Base-by-base conservation (phyloP, 495 filamentous ascomycete species). In the Chaetomidium leptoderma region DNA sequence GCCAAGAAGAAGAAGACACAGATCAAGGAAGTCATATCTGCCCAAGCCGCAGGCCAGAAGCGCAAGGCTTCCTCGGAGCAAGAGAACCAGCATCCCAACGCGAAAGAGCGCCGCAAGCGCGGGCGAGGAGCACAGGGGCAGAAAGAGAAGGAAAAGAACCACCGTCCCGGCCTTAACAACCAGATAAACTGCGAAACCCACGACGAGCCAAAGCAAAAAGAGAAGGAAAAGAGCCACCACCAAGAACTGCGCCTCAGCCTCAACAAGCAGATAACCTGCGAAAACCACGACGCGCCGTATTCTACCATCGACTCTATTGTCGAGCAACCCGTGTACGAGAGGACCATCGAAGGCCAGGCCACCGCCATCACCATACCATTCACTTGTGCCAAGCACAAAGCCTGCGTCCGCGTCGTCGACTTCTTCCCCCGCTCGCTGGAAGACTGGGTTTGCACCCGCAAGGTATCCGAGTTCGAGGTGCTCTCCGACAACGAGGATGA, bases 321-420 rank as follows among this genome's bases (percentile, higher is more conserved):
- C 2, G 64, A 78, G 36, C 68, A 71, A 0, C 37, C 62, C 2
- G 65, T 71, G 24, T 65, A 74, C 60, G 53, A 75, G 62, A 58
- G 78, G 61, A 67, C 58, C 6, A 58, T 72, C 19, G 55, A 69
- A 16, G 58, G 56, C 19, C 52, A 73, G 3, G 70, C 74, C 13
- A 79, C 77, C 3, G 66, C 67, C 61, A 37, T 84, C 71, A 58
- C 63, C 60, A 48, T 78, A 79, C 50, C 90, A 1, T 96, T 95
- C 63, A 78, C 85, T 40, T 90, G 90, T 66, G 68, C 81, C 50
- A 88, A 87, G 52, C 95, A 90, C 64, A 80, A 76, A 16, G 74
- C 81, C 16, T 69, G 72, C 32, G 86, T 87, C 42, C 86, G 89
- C 26, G 86, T 96, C 1, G 78, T 96, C 16, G 89, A 96, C 67